Percentiles rank a stretch among this genome's conserved stretches.
Evolutionary conservation across 2,329 filamentous ascomycete species (phyloP).

Genomic region (Epichloe gansuensis): DNA sequence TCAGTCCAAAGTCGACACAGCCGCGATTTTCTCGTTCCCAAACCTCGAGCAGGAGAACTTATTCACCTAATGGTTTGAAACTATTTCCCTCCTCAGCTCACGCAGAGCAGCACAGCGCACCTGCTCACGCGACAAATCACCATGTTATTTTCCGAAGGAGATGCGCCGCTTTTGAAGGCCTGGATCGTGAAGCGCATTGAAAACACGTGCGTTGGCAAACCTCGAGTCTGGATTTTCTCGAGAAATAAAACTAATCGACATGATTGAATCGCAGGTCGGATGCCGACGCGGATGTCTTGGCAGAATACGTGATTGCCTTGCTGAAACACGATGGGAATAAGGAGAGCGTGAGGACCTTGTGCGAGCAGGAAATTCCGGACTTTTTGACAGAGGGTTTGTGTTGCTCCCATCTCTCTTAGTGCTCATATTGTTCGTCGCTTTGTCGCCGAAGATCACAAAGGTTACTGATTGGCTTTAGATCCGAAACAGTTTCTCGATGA

Average conservation of each 20-base stretch:
- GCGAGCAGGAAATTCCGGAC: constrained; percentile 56
- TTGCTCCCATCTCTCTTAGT: constrained; percentile 12
- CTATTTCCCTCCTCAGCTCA: neutral
- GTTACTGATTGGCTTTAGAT: constrained; percentile 12
- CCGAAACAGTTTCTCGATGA: constrained; percentile 51
- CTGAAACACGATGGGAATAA: constrained; percentile 55
- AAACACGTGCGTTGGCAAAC: constrained; percentile 46
- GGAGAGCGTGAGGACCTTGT: constrained; percentile 51
- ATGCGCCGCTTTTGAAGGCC: constrained; percentile 52
- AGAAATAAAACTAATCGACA: neutral
- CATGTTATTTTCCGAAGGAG: constrained; percentile 52
- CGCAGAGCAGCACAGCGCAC: neutral
- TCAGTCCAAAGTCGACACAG: neutral
- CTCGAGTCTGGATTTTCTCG: neutral
- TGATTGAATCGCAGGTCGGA: constrained; percentile 44
- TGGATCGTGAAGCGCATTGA: constrained; percentile 71
- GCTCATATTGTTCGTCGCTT: neutral
- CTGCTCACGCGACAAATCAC: neutral
- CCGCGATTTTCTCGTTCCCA: neutral
- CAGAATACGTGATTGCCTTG: constrained; percentile 72
- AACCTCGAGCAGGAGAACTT: neutral
- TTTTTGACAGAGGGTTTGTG: constrained; percentile 53
- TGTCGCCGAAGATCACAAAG: neutral
- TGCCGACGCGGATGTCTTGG: constrained; percentile 68
- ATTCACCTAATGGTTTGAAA: too few species aligned